Base-by-base conservation (phyloP, 1,284 basidiomycete species). In the Marasmius oreades region DNA sequence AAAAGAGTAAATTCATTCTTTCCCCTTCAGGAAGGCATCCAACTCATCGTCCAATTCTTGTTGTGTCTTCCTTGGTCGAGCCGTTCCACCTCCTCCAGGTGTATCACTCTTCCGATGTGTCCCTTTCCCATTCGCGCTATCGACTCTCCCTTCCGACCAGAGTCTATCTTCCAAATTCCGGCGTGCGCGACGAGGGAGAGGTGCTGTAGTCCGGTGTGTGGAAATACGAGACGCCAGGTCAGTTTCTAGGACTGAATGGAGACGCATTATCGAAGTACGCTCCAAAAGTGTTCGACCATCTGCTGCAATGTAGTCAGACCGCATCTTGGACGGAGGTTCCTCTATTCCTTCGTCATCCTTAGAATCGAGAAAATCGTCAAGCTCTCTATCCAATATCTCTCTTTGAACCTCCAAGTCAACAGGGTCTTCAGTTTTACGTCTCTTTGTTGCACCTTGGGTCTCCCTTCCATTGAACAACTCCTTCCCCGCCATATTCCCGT, bases 21-120 rank as follows among this genome's bases (percentile, higher is more conserved):
- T 70, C 56, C 75, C 72, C n/a, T 78, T 79, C 60, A 89, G 67
- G 68, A 91, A 91, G 14, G 85, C 86, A 51, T 91, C 88, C 51
- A 91, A 70, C 64, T 91, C 88, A 51, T 85, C 88, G 62, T 91
- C 88, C 37, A 91, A 73, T 62, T 91, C 86, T 67, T 86, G 80
- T 64, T 82, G 82, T 0, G 82, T 88, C 67, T 82, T 81, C 44
- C 63, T 76, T 10, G 80, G 80, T 44, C 79, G 75, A 53, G 69
- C 69, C 26, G n/a, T n/a, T n/a, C 57, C 55, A 48, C 66, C 65
- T 46, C 68, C 66, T 33, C 47, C 47, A 11, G 16, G 24, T 14
- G 26, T 58, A 64, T 61, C 56, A 70, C 64, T 65, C 66, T 63
- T 66, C 67, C 52, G 45, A 59, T 61, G 69, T 59, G 58, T 64